phyloP scores from a whole-genome alignment of 2,329 filamentous ascomycete species.

The Lomentospora prolificans region DNA sequence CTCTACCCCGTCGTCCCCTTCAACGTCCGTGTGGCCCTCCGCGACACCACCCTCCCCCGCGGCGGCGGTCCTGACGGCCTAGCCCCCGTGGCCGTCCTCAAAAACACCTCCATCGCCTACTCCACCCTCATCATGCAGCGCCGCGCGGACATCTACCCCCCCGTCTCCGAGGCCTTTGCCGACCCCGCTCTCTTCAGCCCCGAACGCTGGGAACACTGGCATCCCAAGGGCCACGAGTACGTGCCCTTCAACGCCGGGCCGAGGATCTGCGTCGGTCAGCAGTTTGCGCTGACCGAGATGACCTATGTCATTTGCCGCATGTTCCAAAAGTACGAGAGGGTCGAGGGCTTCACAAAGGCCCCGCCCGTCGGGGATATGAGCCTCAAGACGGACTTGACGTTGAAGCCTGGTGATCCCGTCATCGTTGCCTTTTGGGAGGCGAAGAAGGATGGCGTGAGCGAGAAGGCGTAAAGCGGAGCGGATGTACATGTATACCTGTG shows the following conservation, averaged over 20 bases:
- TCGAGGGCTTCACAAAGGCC: slow-evolving; percentile 48
- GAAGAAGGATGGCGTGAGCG: slow-evolving; percentile 17
- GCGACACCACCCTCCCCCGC: slow-evolving; percentile 63
- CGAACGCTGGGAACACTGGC: slow-evolving; percentile 56
- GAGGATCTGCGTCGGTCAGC: slow-evolving; percentile 67
- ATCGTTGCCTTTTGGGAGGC: slow-evolving; percentile 45
- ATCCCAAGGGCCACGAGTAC: slow-evolving; percentile 60
- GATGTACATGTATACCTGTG: background rate
- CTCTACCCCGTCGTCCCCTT: slow-evolving; percentile 71
- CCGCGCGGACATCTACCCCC: slow-evolving; percentile 50
- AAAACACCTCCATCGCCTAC: slow-evolving; percentile 58
- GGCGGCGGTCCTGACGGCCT: slow-evolving; percentile 57
- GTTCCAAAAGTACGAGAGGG: slow-evolving; percentile 59
- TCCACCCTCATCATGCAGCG: slow-evolving; percentile 65
- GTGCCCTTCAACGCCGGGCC: slow-evolving; percentile 69
- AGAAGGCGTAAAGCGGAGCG: background rate
- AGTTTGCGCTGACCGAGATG: slow-evolving; percentile 73
- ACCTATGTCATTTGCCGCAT: slow-evolving; percentile 61
- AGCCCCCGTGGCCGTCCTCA: slow-evolving; percentile 54
- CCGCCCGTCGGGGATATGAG: slow-evolving; percentile 43
- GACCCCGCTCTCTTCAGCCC: slow-evolving; percentile 47
- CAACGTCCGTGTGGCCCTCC: slow-evolving; percentile 63
- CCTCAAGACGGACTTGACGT: slow-evolving; percentile 49
- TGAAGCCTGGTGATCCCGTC: slow-evolving; percentile 50
- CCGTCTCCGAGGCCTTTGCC: slow-evolving; percentile 32